phyloP scores from a whole-genome alignment of 129 eudicot genomes.

The Rutidosis leptorrhynchoides region DNA sequence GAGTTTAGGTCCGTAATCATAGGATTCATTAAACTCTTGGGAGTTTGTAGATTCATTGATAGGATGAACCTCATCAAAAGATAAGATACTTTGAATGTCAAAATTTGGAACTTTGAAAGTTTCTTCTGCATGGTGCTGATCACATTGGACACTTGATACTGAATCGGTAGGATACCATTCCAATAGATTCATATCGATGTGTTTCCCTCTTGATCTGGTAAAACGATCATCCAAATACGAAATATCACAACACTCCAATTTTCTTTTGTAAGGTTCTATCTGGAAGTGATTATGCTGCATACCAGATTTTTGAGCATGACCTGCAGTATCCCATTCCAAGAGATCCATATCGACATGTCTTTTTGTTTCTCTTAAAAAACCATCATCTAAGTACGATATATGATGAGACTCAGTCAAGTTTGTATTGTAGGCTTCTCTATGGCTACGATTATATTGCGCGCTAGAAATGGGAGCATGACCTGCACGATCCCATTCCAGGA shows the following conservation, averaged over 20 bases:
- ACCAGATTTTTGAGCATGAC: conserved; percentile 22
- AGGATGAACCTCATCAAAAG: conserved; percentile 23
- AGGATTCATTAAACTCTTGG: conserved; percentile 26
- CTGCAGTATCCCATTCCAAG: conserved; percentile 36
- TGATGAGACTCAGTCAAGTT: conserved; percentile 13
- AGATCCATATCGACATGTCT: conserved; percentile 32
- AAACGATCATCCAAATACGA: conserved; percentile 9
- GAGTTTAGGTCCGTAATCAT: conserved; percentile 33
- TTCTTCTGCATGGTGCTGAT: conserved; percentile 8
- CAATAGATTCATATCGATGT: background rate
- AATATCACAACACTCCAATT: background rate
- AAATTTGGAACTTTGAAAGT: conserved; percentile 20
- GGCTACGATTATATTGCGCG: conserved; percentile 17
- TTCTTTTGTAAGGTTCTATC: conserved; percentile 16
- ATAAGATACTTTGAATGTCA: conserved; percentile 25
- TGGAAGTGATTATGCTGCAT: conserved; percentile 15
- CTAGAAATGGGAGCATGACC: conserved; percentile 21
- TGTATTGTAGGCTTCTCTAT: conserved; percentile 17
- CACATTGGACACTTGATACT: conserved; percentile 15
- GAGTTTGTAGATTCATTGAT: conserved; percentile 26
- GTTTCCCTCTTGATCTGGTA: conserved; percentile 1
- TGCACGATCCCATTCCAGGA: conserved; percentile 34
- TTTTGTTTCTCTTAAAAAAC: conserved; percentile 17
- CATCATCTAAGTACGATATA: conserved; percentile 27
- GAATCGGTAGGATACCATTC: conserved; percentile 24